Evolutionary conservation across 129 eudicot species (phyloP).

Genomic region (Tagetes erecta): DNA sequence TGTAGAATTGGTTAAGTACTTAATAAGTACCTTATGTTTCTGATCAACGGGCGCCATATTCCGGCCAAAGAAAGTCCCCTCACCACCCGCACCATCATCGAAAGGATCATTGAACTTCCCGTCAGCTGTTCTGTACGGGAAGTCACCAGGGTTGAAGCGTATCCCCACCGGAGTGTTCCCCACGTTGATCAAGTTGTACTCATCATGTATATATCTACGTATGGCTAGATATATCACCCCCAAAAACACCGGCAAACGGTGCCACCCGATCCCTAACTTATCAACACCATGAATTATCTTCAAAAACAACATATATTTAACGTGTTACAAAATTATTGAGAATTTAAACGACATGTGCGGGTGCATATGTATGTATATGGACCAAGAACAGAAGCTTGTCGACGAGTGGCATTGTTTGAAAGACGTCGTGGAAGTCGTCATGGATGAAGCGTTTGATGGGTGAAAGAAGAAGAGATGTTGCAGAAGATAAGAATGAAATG

Average conservation of each 20-base stretch:
- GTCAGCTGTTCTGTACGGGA: slow-evolving; percentile 50
- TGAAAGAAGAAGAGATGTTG: slow-evolving; percentile 6
- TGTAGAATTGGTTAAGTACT: not conserved
- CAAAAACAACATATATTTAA: not conserved
- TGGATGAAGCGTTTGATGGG: slow-evolving; percentile 40
- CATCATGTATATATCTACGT: slow-evolving; percentile 50
- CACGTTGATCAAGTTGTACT: slow-evolving; percentile 56
- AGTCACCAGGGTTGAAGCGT: slow-evolving; percentile 42
- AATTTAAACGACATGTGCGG: not conserved
- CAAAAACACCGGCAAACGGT: slow-evolving; percentile 56
- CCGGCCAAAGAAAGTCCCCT: slow-evolving; percentile 65
- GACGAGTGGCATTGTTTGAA: slow-evolving; percentile 47
- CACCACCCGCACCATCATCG: slow-evolving; percentile 46
- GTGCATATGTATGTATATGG: not conserved
- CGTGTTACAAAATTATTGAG: not conserved
- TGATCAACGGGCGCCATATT: slow-evolving; percentile 55
- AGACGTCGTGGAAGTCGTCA: slow-evolving; percentile 43
- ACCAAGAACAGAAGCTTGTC: slow-evolving; percentile 56
- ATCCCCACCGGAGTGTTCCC: slow-evolving; percentile 48
- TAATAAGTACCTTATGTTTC: slow-evolving; percentile 37
- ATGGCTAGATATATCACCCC: slow-evolving; percentile 51
- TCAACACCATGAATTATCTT: slow-evolving; percentile 54
- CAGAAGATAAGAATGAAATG: not conserved
- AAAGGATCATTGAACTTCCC: slow-evolving; percentile 55
- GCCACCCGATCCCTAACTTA: slow-evolving; percentile 52